Evolutionary conservation across 306 rosid genomes (phyloP), one percentile per base, ranked within the genome.

Genomic region (Vigna angularis): DNA sequence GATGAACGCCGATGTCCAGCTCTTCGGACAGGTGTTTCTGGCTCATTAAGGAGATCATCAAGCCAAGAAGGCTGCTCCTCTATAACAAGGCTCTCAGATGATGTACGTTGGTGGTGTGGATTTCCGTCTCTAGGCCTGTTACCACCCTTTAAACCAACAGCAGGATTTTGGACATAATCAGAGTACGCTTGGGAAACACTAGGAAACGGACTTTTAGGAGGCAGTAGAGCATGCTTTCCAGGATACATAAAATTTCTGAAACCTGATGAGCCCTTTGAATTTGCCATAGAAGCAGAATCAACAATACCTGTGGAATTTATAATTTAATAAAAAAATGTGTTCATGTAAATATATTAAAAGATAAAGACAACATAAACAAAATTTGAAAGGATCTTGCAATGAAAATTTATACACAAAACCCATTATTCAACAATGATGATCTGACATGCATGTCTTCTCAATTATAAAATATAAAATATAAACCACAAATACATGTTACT

Each of bases 61-160:
- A 96, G 97, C 99, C 99, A 96, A 56, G 98, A 96, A 72, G 99
- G 99, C 73, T 96, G 99, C 84, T 96, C 99, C 87, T 96, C 99
- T 52, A 89, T 83, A 67, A 86, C 78, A 74, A 67, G 82, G 88
- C 98, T 93, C 90, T 96, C 99, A 14, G 99, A 96, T 75, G 98
- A 91, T 79, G 97, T 93, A 55, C 99, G 88, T 66, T 87, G 98
- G 83, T 96, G 99, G 75, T 93, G 90, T 40, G 79, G 8, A 72
- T 81, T 90, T 86, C 94, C 98, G 48, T 86, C 99, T 84, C 94
- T 89, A 38, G 90, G 85, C 79, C 85, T 96, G 79, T 85, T 97
- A 83, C 66, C 72, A 72, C 79, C 71, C 82, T 91, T 93, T 36
- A 95, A 78, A 72, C 96, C 96, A 56, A 84, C 30, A 0, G 87